phyloP scores from a whole-genome alignment of 176 grass and related monocot species.

The Triticum timopheevii region DNA sequence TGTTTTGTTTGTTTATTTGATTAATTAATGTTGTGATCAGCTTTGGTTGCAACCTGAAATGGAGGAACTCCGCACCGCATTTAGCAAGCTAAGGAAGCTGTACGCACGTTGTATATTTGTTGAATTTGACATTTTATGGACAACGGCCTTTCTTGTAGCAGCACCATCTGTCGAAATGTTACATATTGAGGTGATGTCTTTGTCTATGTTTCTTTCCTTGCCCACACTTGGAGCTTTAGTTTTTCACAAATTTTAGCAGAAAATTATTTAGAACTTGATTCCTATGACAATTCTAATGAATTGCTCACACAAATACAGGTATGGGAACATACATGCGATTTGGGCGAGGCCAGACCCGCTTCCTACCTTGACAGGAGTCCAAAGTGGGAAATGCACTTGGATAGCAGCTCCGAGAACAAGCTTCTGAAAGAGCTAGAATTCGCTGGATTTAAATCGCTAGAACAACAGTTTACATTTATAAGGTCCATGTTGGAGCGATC shows the following conservation, averaged over 20 bases:
- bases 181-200: neutral
- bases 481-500: neutral
- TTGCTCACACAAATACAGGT: neutral
- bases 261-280: neutral
- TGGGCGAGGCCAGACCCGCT: neutral
- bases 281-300: neutral
- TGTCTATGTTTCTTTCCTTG: neutral
- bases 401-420: neutral
- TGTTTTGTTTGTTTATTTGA: neutral
- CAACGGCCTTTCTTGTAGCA: neutral
- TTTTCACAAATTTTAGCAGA: neutral
- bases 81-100: neutral
- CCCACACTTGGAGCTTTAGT: neutral
- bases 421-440: neutral
- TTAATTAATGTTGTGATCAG: too few species aligned
- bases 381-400: neutral
- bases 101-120: neutral
- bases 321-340: neutral
- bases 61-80: neutral
- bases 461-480: neutral
- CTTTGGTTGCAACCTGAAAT: neutral
- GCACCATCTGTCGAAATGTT: neutral
- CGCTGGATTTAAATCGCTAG: neutral
- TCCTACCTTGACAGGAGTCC: neutral
- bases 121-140: neutral